Evolutionary conservation across 371 early-diverging fungal species (phyloP), one percentile per base, ranked within the genome.

Genomic region (Rhizomucor pusillus): DNA sequence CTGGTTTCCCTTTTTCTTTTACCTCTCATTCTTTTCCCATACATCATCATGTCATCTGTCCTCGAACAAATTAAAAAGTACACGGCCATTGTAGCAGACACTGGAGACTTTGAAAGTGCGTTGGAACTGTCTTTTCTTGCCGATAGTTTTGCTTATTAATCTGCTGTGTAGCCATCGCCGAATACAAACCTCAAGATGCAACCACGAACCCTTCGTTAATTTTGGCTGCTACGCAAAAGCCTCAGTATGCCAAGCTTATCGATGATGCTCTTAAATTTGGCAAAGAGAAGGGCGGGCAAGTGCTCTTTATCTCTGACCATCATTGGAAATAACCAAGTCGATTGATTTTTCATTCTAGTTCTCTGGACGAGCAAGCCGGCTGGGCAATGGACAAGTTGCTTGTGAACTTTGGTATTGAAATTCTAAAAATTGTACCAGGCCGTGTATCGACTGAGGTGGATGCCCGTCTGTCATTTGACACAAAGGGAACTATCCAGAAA

Each of bases 191-290:
- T 33, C 94, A 94, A 62, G 99, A 98, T 81, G 97, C 99, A 49
- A 98, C 99, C 56, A 98, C 99, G 77, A 98, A 98, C 87, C 99
- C 99, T 35, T 97, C 99, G 57, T 85, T 98, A 66, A 95, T 98
- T 62, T 86, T 98, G 56, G 90, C 90, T 50, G 98, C 99, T 56
- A 66, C 95, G 47, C 88, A 92, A 68, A 91, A 95, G 82, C 77
- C 90, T 34, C 88, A 89, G 67, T 98, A 98, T 75, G 84, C 88
- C 34, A 75, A 73, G 49, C 81, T 98, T 48, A 90, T 97, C 52
- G 92, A 96, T 53, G 86, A 90, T 36, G 98, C 98, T 40, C 75
- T 98, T 53, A 77, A 76, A 45, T 95, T 89, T 73, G 98, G 88
- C 57, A 90, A 91, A 79, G 57, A 56, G 29, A 84, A 92, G 69